Evolutionary conservation across 73 alveolate species (phyloP).

Genomic region (Paramecium octaurelia): DNA sequence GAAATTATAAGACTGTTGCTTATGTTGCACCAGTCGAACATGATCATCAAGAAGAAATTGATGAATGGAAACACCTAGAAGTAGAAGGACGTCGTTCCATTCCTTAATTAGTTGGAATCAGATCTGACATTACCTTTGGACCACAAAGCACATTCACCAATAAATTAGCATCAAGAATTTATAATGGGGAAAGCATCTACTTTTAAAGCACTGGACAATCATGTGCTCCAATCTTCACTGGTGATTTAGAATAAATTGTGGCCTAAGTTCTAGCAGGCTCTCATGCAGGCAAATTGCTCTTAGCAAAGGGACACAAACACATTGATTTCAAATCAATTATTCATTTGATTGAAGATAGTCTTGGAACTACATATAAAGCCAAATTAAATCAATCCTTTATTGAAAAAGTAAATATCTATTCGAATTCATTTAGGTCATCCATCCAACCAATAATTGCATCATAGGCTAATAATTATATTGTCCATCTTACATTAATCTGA

Average conservation of each 20-base stretch:
- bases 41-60: background rate
- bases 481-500: background rate
- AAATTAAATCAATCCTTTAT: background rate
- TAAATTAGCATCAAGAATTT: background rate
- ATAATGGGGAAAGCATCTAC: background rate
- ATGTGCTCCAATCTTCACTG: background rate
- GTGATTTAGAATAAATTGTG: background rate
- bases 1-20: conserved; percentile 4
- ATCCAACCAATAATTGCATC: background rate
- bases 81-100: background rate
- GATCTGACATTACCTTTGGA: conserved; percentile 19
- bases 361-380: background rate
- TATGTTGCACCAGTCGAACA: conserved; percentile 45
- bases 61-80: conserved; percentile 33
- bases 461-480: background rate
- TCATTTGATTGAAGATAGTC: background rate
- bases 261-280: background rate
- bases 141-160: background rate
- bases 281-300: background rate
- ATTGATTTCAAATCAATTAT: conserved; percentile 11
- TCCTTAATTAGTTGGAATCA: conserved; percentile 16
- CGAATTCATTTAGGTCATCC: background rate
- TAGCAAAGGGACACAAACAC: background rate
- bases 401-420: background rate
- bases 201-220: background rate